These are phyloP conservation scores for Papilionanthe hybrid DNA, from an alignment of 116 monocot genomes.

Conservation along the genomic window DNA sequence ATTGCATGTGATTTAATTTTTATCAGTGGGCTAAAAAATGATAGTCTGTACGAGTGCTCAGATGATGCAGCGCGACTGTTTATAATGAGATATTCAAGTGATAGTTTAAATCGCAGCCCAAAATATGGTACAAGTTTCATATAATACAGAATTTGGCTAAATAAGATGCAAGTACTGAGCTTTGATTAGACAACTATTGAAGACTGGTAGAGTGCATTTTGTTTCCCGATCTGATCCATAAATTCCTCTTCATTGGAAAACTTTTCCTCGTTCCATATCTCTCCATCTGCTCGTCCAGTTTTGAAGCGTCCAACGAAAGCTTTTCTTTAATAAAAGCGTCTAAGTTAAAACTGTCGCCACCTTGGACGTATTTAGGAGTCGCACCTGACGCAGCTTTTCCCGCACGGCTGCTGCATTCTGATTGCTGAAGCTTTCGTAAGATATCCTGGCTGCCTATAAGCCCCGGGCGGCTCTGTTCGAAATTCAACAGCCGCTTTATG, in stretches of 20 bases:
- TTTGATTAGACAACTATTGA: neutral
- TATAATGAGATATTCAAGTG: neutral
- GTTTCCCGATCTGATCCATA: neutral
- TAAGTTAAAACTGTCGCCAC: constrained; percentile 49
- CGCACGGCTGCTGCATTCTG: constrained; percentile 2
- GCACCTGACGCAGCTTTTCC: neutral
- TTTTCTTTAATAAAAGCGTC: constrained; percentile 72
- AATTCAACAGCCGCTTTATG: constrained; percentile 61
- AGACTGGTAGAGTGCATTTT: neutral
- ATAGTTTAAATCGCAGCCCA: neutral
- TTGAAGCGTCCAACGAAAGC: constrained; percentile 49
- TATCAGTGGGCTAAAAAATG: too few relatives aligned
- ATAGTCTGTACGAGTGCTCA: too few relatives aligned
- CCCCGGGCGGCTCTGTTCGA: constrained; percentile 39
- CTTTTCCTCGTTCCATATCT: neutral
- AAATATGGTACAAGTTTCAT: neutral
- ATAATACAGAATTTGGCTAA: neutral
- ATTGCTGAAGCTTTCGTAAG: constrained; percentile 16
- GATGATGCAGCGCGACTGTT: neutral
- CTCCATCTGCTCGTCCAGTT: constrained; percentile 46
- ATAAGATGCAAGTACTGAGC: neutral
- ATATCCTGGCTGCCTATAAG: constrained; percentile 17
- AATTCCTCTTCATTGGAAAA: neutral
- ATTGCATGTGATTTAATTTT: too few relatives aligned
- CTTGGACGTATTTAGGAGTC: neutral